Percentiles rank a stretch among this genome's conserved stretches.
Conservation (phyloP, 2,329 filamentous ascomycete genomes). For the Triangularia setosa region DNA sequence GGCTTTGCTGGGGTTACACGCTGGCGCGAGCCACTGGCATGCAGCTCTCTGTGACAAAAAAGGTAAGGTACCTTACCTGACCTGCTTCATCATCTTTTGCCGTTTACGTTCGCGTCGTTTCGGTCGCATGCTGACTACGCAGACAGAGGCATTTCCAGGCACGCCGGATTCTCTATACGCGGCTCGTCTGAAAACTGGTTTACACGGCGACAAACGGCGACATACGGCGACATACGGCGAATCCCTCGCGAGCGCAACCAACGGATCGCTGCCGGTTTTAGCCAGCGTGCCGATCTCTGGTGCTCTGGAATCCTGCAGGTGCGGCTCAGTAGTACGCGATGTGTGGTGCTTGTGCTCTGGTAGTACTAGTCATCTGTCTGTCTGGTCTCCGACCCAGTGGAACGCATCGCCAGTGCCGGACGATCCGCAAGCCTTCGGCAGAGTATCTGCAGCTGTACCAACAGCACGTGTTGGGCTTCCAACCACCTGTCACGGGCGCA, state of each 20-base stretch:
- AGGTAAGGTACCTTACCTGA: not conserved
- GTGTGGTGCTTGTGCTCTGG: not conserved
- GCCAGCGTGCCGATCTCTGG: slow-evolving; percentile 10
- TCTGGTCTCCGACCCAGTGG: slow-evolving; percentile 13
- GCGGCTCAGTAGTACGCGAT: not conserved
- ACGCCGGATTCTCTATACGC: not conserved
- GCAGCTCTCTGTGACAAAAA: slow-evolving; percentile 11
- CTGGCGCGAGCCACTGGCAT: slow-evolving; percentile 14
- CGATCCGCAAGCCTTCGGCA: slow-evolving; percentile 15
- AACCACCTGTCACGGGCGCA: not conserved
- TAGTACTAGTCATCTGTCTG: not conserved
- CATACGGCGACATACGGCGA: not conserved
- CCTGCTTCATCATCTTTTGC: not conserved
- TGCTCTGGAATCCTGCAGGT: slow-evolving; percentile 4
- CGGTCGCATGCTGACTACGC: slow-evolving; percentile 12
- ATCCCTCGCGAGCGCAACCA: not conserved
- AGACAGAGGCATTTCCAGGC: not conserved
- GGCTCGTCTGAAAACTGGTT: not conserved
- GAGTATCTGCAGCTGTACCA: not conserved
- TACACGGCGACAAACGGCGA: not conserved
- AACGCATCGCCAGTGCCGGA: slow-evolving; percentile 11
- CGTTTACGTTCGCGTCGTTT: not conserved
- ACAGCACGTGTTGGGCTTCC: not conserved
- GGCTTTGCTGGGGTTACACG: slow-evolving; percentile 9
- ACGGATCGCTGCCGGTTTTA: slow-evolving; percentile 9